These are phyloP conservation scores for Xylaria longipes DNA, from an alignment of 495 filamentous ascomycete genomes.

Conservation along the genomic window DNA sequence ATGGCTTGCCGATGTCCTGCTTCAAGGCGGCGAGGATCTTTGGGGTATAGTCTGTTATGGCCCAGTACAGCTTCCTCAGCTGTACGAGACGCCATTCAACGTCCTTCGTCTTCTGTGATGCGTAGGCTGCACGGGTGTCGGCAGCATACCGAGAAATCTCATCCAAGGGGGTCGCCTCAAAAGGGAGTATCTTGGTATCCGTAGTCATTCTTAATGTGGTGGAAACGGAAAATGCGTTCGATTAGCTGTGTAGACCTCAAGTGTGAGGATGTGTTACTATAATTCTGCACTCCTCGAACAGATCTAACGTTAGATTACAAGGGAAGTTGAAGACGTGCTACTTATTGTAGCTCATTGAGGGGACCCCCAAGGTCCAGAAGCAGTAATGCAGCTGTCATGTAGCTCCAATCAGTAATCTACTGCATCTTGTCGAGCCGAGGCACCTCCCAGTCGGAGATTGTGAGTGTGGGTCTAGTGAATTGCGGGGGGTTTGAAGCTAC, in stretches of 20 bases:
- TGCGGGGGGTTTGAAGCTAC: background rate
- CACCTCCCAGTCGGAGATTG: background rate
- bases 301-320: background rate
- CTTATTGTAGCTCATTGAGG: background rate
- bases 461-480: background rate
- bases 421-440: background rate
- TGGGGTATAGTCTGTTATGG: constrained; percentile 74
- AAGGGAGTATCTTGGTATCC: constrained; percentile 56
- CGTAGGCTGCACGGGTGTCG: constrained; percentile 67
- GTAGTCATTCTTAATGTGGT: constrained; percentile 38
- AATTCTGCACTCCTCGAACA: background rate
- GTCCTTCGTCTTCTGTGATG: constrained; percentile 78
- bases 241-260: background rate
- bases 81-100: constrained; percentile 82
- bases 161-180: constrained; percentile 71
- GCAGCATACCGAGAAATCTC: constrained; percentile 66
- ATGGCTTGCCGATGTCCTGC: constrained; percentile 75
- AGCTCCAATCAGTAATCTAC: background rate
- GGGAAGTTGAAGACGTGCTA: background rate
- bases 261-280: background rate
- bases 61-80: constrained; percentile 94
- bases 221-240: background rate
- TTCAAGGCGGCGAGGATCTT: constrained; percentile 72
- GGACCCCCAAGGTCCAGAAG: background rate
- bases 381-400: background rate